These are phyloP conservation scores for Candida frijolesensis DNA, from an alignment of 1,139 yeast species.

Conservation along the genomic window DNA sequence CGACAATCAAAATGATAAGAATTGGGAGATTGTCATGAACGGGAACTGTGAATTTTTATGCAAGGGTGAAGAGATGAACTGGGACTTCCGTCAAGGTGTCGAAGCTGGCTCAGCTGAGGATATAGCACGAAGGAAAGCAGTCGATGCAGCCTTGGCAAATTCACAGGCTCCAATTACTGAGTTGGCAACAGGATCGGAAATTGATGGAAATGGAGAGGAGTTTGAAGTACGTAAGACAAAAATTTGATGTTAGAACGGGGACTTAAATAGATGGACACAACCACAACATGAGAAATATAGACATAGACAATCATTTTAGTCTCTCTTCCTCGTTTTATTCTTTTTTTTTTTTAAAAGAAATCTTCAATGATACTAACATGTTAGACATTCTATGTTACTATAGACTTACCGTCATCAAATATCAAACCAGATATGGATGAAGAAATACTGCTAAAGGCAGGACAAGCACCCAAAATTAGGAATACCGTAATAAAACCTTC, in stretches of 20 bases:
- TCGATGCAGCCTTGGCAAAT: constrained; percentile 17
- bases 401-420: constrained; percentile 39
- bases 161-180: constrained; percentile 20
- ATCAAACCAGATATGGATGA: constrained; percentile 13
- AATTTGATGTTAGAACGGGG: neutral
- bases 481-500: constrained; percentile 38
- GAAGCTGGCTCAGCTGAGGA: constrained; percentile 84
- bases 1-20: constrained; percentile 9
- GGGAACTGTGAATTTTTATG: constrained; percentile 69
- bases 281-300: neutral
- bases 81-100: constrained; percentile 70
- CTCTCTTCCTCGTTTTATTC: neutral
- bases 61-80: constrained; percentile 88
- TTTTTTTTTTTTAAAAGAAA: neutral
- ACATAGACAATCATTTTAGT: constrained; percentile 1
- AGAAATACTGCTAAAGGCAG: constrained; percentile 4
- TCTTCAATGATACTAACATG: constrained; percentile 22
- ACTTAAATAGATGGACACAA: neutral
- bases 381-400: constrained; percentile 38
- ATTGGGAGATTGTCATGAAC: constrained; percentile 61
- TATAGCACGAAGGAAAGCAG: constrained; percentile 40
- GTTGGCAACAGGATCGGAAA: constrained; percentile 23
- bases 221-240: constrained; percentile 36
- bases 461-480: constrained; percentile 15
- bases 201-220: constrained; percentile 25